These are phyloP conservation scores for Epichloe typhina DNA, from an alignment of 2,329 filamentous ascomycete species.

Conservation along the genomic window DNA sequence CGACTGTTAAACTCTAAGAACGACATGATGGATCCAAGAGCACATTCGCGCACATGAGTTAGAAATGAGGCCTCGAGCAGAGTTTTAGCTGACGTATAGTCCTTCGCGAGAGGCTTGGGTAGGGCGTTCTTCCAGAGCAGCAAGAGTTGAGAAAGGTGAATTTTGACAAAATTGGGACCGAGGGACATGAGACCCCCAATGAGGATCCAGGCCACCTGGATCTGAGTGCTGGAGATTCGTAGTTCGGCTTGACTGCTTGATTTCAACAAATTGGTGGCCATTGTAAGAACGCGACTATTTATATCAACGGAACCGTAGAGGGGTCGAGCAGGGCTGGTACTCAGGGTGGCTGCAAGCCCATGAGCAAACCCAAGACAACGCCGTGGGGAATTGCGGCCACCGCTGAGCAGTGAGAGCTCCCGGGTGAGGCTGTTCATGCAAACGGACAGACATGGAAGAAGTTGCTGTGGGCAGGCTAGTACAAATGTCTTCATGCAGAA, in stretches of 20 bases:
- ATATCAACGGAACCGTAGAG: slow-evolving; percentile 92
- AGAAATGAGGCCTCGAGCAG: slow-evolving; percentile 84
- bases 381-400: slow-evolving; percentile 64
- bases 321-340: slow-evolving; percentile 75
- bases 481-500: slow-evolving; percentile 79
- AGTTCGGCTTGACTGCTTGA: slow-evolving; percentile 84
- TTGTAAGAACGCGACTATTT: slow-evolving; percentile 78
- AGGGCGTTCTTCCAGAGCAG: slow-evolving; percentile 95
- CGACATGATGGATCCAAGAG: slow-evolving; percentile 76
- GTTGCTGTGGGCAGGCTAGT: slow-evolving; percentile 79
- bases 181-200: slow-evolving; percentile 95
- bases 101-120: slow-evolving; percentile 84
- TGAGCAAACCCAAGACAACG: slow-evolving; percentile 86
- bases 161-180: slow-evolving; percentile 96
- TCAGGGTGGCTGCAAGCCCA: slow-evolving; percentile 79
- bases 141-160: slow-evolving; percentile 86
- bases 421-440: slow-evolving; percentile 92
- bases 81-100: slow-evolving; percentile 74
- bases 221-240: slow-evolving; percentile 81
- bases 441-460: slow-evolving; percentile 81
- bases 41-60: slow-evolving; percentile 88
- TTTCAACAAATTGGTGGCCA: slow-evolving; percentile 86
- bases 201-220: slow-evolving; percentile 95
- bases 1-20: slow-evolving; percentile 91
- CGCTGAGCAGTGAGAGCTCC: slow-evolving; percentile 66